These are phyloP conservation scores for Kalaharituber pfeilii DNA, from an alignment of 2,329 filamentous ascomycete species.

Conservation along the genomic window DNA sequence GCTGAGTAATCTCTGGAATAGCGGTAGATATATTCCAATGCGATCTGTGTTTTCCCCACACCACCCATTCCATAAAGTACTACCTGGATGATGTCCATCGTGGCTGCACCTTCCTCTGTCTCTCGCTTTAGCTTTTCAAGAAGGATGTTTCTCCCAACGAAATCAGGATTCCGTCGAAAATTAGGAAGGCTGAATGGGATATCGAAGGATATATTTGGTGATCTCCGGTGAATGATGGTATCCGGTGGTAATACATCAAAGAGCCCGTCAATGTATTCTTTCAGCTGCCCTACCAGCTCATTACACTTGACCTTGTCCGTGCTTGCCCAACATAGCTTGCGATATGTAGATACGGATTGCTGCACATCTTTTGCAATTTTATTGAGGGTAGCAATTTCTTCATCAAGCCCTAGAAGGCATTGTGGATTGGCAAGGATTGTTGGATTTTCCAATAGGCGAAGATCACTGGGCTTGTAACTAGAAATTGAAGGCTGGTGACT, in stretches of 20 bases:
- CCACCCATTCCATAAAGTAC: conserved; percentile 20
- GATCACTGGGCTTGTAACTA: no score
- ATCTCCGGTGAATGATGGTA: no score
- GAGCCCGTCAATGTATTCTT: conserved; percentile 10
- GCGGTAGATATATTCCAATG: conserved; percentile 17
- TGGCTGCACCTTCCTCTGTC: not conserved
- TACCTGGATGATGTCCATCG: conserved; percentile 4
- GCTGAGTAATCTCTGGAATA: conserved; percentile 15
- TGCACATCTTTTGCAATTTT: not conserved
- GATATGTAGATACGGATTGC: conserved; percentile 5
- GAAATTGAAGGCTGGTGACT: no score
- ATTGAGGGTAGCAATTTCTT: not conserved
- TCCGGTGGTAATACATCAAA: conserved; percentile 3
- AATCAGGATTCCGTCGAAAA: conserved; percentile 3
- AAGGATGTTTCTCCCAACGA: conserved; percentile 4
- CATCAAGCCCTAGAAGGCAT: not conserved
- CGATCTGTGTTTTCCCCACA: conserved; percentile 22
- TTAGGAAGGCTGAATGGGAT: not conserved
- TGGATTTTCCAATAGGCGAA: not conserved
- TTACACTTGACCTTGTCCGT: conserved; percentile 6
- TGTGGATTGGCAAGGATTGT: not conserved
- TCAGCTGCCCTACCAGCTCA: conserved; percentile 1
- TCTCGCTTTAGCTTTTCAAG: not conserved
- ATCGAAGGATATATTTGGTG: not conserved
- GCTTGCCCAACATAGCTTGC: conserved; percentile 7